Evolutionary conservation across 768 basidiomycete species (phyloP), one percentile per base, ranked within the genome.

Genomic region (Auricularia sp.): DNA sequence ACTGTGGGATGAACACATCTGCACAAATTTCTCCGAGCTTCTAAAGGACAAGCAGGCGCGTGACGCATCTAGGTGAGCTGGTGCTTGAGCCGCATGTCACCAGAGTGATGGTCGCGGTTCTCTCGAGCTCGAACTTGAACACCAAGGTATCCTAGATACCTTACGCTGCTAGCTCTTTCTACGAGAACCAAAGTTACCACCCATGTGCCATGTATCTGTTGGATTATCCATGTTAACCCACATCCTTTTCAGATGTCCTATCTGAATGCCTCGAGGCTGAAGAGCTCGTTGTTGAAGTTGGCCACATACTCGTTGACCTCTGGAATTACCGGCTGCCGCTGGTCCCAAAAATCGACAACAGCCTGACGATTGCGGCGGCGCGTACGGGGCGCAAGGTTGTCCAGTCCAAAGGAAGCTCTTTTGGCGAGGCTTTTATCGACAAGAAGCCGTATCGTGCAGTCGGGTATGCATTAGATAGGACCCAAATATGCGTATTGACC

Each of bases 291-390:
- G 29, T 29, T 61, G 89, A 92, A 73, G 88, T 87, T 70, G 80
- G 86, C 39, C 47, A 62, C 47, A 87, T 89, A 67, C 83, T 91
- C 47, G 93, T 89, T 75, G 85, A 91, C 61, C 87, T 95, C 73
- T 92, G 88, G 78, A 91, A 92, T 75, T 96, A 97, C 76, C 88
- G 96, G 75, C 92, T 93, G 72, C 86, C 90, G 51, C 83, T 96
- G 21, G 81, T 97, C 18, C 93, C 93, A 3, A 91, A 91, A 71
- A 83, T 87, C 62, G 96, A 98, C 73, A 85, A 93, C 70, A 89
- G 90, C 73, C 86, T 99, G 72, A 99, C 97, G 96, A 82, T 94
- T 39, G 85, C 89, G 7, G 93, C 94, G 1, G 92, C 94, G n/a
- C 91, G 93, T 73, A 93, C 91, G 0, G 82, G 93, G 34, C 93